Percentiles rank a stretch among this genome's conserved stretches.
phyloP scores from a whole-genome alignment of 192 early-diverging fungal species.

The Dimargaris xerosporica region DNA sequence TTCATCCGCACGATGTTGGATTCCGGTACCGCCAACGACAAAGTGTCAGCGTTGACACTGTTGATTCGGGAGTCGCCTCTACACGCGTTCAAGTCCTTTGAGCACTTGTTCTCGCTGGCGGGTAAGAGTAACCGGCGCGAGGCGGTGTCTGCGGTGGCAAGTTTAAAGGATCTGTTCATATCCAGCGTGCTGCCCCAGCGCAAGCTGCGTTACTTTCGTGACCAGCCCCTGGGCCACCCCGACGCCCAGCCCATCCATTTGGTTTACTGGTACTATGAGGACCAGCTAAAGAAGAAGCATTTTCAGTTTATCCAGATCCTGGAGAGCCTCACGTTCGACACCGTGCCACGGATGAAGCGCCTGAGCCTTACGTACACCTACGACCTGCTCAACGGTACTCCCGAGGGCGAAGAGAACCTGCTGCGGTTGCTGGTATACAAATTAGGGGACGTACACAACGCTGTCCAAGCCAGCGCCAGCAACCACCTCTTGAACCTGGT shows the following conservation, averaged over 20 bases:
- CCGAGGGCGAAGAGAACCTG: constrained; percentile 94
- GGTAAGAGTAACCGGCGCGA: constrained; percentile 83
- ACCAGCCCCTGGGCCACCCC: constrained; percentile 54
- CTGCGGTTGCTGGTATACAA: constrained; percentile 88
- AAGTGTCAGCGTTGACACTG: constrained; percentile 82
- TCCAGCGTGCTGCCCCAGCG: constrained; percentile 69
- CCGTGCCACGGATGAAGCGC: constrained; percentile 66
- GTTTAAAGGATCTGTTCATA: constrained; percentile 79
- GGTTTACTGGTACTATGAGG: constrained; percentile 88
- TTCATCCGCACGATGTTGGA: constrained; percentile 79
- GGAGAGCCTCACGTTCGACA: constrained; percentile 77
- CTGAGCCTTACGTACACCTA: constrained; percentile 61
- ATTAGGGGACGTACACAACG: constrained; percentile 79
- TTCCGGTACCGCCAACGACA: constrained; percentile 87
- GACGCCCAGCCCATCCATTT: constrained; percentile 54
- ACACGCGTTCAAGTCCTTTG: constrained; percentile 55
- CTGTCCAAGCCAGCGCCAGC: constrained; percentile 70
- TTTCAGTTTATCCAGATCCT: constrained; percentile 81
- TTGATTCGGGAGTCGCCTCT: constrained; percentile 84
- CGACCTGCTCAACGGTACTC: constrained; percentile 67
- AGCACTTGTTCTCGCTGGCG: constrained; percentile 69
- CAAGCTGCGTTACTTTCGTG: constrained; percentile 86
- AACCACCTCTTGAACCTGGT: constrained; percentile 66
- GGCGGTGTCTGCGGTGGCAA: constrained; percentile 65
- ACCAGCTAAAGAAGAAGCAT: constrained; percentile 78